phyloP scores from a whole-genome alignment of 495 filamentous ascomycete species.

The Oleoguttula mirabilis region DNA sequence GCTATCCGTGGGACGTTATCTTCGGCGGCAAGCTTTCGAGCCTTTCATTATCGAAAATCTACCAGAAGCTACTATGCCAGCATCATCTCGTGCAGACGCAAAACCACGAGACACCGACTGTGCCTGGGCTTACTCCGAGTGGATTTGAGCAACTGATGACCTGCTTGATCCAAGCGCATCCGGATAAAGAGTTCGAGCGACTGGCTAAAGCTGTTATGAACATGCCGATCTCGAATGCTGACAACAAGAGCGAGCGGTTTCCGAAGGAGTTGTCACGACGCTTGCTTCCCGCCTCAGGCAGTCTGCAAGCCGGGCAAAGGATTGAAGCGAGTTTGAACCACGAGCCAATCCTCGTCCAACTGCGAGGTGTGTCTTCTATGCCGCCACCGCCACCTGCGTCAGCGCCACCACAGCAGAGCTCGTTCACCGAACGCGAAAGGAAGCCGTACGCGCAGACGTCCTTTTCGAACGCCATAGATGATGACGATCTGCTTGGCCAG shows the following conservation, averaged over 20 bases:
- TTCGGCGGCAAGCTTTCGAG: conserved; percentile 32
- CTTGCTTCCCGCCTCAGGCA: conserved; percentile 46
- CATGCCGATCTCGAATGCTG: conserved; percentile 64
- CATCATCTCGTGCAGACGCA: conserved; percentile 63
- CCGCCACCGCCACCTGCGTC: conserved; percentile 17
- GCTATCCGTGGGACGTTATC: conserved; percentile 52
- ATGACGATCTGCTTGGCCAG: conserved; percentile 34
- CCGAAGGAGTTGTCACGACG: conserved; percentile 67
- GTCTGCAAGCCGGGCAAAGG: conserved; percentile 26
- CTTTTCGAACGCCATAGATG: conserved; percentile 33
- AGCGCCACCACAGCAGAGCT: conserved; percentile 8
- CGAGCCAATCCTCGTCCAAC: conserved; percentile 6
- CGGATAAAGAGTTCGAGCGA: conserved; percentile 63
- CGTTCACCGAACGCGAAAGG: conserved; percentile 40
- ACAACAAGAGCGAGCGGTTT: conserved; percentile 61
- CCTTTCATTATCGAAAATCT: conserved; percentile 53
- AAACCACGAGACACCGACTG: conserved; percentile 42
- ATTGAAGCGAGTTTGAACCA: conserved; percentile 24
- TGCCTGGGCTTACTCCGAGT: conserved; percentile 65
- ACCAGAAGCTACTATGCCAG: conserved; percentile 61
- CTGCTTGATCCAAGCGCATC: conserved; percentile 60
- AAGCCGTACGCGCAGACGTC: conserved; percentile 31
- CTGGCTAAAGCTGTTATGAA: conserved; percentile 58
- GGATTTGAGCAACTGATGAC: conserved; percentile 76
- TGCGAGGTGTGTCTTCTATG: conserved; percentile 9